phyloP scores from a whole-genome alignment of 179 eudicot genomes.

The Dionaea muscipula region DNA sequence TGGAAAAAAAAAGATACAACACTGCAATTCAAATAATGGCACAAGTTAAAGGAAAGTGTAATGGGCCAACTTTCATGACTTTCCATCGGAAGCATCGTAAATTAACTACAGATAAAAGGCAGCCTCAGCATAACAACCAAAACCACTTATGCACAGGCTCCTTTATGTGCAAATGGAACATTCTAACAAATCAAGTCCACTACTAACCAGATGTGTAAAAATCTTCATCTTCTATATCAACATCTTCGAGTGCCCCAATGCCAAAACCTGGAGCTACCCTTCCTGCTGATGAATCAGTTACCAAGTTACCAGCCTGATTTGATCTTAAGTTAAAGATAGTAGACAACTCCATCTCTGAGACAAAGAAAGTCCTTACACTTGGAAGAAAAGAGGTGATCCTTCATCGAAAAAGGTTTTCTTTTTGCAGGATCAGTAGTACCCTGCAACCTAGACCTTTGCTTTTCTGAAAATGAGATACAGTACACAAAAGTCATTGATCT shows the following conservation, averaged over 20 bases:
- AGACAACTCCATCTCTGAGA: not conserved
- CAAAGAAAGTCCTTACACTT: slow-evolving; percentile 39
- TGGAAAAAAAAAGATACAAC: no score
- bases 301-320: slow-evolving; percentile 11
- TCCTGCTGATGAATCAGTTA: slow-evolving; percentile 46
- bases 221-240: slow-evolving; percentile 88
- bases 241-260: slow-evolving; percentile 91
- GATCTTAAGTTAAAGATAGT: not conserved
- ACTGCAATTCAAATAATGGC: no score
- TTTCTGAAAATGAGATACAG: slow-evolving; percentile 35
- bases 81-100: not conserved
- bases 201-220: slow-evolving; percentile 69
- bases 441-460: slow-evolving; percentile 43
- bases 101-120: not conserved
- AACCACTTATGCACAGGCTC: not conserved
- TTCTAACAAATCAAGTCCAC: not conserved
- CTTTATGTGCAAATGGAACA: not conserved
- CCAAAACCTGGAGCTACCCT: slow-evolving; percentile 88
- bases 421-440: slow-evolving; percentile 27
- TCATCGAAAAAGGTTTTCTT: slow-evolving; percentile 31
- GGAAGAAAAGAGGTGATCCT: slow-evolving; percentile 37
- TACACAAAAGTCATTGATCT: not conserved
- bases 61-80: no score
- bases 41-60: no score
- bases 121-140: not conserved